Evolutionary conservation across 2,329 filamentous ascomycete genomes (phyloP), one percentile per base, ranked within the genome.

Genomic region (Epichloe hybrida): DNA sequence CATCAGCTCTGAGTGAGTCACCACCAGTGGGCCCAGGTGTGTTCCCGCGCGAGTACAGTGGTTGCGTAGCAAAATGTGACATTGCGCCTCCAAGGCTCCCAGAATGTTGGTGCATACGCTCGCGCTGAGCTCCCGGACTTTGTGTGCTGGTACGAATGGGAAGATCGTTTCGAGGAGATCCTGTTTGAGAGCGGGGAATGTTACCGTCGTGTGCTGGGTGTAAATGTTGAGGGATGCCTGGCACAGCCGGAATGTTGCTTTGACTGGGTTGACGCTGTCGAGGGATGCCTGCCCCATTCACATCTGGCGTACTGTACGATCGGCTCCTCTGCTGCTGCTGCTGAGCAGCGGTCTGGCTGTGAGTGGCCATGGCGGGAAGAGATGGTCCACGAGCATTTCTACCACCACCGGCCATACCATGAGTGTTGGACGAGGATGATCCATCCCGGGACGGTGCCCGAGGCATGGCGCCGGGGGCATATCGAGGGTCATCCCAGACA

Each of bases 281-380:
- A 62, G 75, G 72, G 46, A 75, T 75, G 55, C 77, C 75, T 49
- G 82, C 78, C 49, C 78, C 83, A 57, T 94, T 88, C 59, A 95
- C 95, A 64, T 97, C 90, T 7, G 93, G 91, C 55, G 90, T 96
- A 69, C 91, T 97, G 61, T 94, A 94, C 38, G 90, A 95, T 56
- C 93, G 80, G 69, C 87, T 84, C 57, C 89, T 79, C 20, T 88
- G 23, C 23, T 23, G 23, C 23, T 23, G 40, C 48, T 37, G 83
- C 55, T 83, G 71, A 63, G 76, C 67, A 55, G 75, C 72, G 59
- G 75, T 71, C 58, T 80, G 69, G 59, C 77, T 67, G 56, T 73
- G 69, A 1, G 73, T 71, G 15, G 81, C 73, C 76, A 88, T 83
- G 17, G 80, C 84, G 42, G 86, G 86, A 58, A 94, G 73, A 11